Percentiles rank a stretch among this genome's conserved stretches.
These are phyloP conservation scores for Cetradonia linearis DNA, from an alignment of 495 filamentous ascomycete genomes.

Conservation along the genomic window DNA sequence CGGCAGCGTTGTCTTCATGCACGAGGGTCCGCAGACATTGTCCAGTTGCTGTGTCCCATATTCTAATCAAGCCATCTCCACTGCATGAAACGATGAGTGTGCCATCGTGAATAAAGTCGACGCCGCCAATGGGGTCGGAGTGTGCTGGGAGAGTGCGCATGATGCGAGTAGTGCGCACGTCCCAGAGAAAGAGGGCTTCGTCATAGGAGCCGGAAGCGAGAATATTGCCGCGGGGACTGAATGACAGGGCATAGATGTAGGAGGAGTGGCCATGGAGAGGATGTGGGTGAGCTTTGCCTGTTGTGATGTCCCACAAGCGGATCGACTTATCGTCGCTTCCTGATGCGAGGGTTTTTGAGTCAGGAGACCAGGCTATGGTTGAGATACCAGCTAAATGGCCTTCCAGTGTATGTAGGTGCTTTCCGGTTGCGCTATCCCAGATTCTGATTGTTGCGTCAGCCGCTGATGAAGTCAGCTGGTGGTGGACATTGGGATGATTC, in stretches of 20 bases:
- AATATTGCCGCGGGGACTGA: conserved; percentile 93
- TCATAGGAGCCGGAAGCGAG: conserved; percentile 91
- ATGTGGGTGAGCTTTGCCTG: conserved; percentile 53
- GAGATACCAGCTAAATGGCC: conserved; percentile 89
- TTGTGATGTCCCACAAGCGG: conserved; percentile 77
- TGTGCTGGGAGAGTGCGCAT: conserved; percentile 92
- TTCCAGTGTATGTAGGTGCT: conserved; percentile 74
- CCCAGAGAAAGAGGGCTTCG: conserved; percentile 94
- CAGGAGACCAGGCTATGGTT: conserved; percentile 82
- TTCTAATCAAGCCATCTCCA: conserved; percentile 78
- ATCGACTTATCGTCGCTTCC: conserved; percentile 96
- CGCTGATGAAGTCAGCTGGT: conserved; percentile 35
- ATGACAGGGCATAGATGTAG: conserved; percentile 87
- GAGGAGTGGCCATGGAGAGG: conserved; percentile 84
- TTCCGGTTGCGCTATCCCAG: conserved; percentile 73
- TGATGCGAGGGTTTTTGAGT: conserved; percentile 73
- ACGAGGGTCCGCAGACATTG: conserved; percentile 92
- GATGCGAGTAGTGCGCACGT: conserved; percentile 68
- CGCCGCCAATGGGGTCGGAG: conserved; percentile 84
- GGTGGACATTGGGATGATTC: not conserved
- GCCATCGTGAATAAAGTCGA: conserved; percentile 86
- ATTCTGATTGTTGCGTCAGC: conserved; percentile 84
- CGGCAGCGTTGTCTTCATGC: conserved; percentile 89
- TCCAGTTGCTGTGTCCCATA: conserved; percentile 94
- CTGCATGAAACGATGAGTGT: conserved; percentile 85